These are phyloP conservation scores for Paragyromitra xinjiangensis DNA, from an alignment of 495 filamentous ascomycete genomes.

Conservation along the genomic window DNA sequence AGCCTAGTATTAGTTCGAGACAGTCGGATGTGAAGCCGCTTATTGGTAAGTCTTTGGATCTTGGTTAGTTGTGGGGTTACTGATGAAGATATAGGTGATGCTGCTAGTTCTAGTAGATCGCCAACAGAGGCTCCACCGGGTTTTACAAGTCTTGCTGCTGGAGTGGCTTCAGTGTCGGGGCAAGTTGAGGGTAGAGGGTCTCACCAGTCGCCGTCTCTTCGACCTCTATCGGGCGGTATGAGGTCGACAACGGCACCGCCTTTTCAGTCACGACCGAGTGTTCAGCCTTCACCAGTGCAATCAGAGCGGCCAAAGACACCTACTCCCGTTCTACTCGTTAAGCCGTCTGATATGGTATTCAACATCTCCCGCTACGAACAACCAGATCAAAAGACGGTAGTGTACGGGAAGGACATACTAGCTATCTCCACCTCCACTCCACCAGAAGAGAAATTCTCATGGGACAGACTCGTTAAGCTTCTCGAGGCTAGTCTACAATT, in stretches of 20 bases:
- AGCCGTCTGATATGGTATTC: slow-evolving; percentile 42
- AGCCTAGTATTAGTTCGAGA: slow-evolving; percentile 21
- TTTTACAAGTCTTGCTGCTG: neutral
- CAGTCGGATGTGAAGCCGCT: slow-evolving; percentile 29
- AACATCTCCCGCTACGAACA: slow-evolving; percentile 37
- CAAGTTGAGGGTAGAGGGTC: neutral
- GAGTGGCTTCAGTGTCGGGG: neutral
- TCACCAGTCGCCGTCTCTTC: slow-evolving; percentile 20
- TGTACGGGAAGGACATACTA: slow-evolving; percentile 41
- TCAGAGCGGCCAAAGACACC: neutral
- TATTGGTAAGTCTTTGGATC: slow-evolving; percentile 21
- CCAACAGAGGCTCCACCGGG: neutral
- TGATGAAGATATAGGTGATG: slow-evolving; percentile 5
- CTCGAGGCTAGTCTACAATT: slow-evolving; percentile 28
- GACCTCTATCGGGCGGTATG: neutral
- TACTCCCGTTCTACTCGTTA: neutral
- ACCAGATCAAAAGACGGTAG: slow-evolving; percentile 2
- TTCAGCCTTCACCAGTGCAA: neutral
- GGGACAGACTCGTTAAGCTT: slow-evolving; percentile 17
- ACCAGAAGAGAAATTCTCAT: slow-evolving; percentile 14
- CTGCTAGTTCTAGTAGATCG: slow-evolving; percentile 1
- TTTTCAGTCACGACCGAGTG: neutral
- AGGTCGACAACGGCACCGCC: slow-evolving; percentile 19
- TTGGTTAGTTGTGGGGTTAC: too few species aligned
- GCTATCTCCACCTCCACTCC: neutral